Evolutionary conservation across 164 flowering plant genomes (phyloP).

Genomic region (Annona cherimola): DNA sequence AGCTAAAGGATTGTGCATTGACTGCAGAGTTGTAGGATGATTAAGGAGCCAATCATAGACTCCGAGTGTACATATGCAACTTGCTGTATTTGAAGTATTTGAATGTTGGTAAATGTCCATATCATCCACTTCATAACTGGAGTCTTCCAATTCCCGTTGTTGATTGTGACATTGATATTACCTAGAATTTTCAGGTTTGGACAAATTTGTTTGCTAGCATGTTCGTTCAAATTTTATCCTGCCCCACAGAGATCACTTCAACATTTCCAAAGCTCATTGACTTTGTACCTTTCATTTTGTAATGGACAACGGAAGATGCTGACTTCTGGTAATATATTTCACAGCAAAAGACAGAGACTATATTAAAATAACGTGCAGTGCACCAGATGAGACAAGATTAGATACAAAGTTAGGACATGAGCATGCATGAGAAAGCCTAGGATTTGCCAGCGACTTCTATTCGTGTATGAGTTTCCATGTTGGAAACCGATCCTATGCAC

Average conservation of each 20-base stretch:
- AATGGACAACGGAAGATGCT: no score
- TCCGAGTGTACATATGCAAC: neutral
- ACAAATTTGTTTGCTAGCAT: neutral
- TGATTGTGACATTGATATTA: neutral
- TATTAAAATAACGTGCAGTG: no score
- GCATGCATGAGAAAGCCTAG: no score
- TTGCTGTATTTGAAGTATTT: neutral
- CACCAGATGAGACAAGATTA: no score
- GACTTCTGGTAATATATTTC: no score
- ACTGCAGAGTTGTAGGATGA: neutral
- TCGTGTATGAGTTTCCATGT: no score
- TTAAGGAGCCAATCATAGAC: neutral
- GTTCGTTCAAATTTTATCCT: neutral
- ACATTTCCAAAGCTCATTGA: no score
- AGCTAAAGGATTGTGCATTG: neutral
- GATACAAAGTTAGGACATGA: no score
- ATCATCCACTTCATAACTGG: neutral
- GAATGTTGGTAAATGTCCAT: neutral
- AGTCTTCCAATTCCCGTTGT: neutral
- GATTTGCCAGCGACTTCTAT: no score
- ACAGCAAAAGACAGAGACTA: no score
- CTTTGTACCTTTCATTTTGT: no score
- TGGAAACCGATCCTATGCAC: no score
- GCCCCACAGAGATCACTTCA: neutral
- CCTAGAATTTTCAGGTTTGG: neutral